Evolutionary conservation across 768 basidiomycete genomes (phyloP).

Genomic region (Leccinum broughii): DNA sequence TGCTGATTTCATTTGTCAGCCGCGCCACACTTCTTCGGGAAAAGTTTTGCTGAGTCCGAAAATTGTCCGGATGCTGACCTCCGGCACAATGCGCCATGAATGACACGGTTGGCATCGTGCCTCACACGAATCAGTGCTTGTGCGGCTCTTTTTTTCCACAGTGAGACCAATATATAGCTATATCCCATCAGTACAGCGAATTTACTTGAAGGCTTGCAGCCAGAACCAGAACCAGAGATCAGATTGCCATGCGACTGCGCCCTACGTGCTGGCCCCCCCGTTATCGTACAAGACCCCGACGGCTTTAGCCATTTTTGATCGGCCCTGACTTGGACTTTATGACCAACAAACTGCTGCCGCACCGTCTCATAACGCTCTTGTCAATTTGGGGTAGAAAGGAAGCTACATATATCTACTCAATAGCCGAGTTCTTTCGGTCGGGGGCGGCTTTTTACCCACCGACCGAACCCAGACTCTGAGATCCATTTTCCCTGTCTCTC

Average conservation of each 20-base stretch:
- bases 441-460: conserved; percentile 24
- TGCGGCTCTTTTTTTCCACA: background rate
- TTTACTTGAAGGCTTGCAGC: background rate
- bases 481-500: conserved; percentile 3
- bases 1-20: background rate
- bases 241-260: background rate
- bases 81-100: background rate
- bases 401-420: conserved; percentile 19
- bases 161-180: background rate
- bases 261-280: background rate
- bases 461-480: background rate
- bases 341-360: conserved; percentile 6
- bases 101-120: background rate
- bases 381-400: conserved; percentile 18
- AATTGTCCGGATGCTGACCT: background rate
- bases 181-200: background rate
- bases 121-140: background rate
- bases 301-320: conserved; percentile 4
- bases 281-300: conserved; percentile 1
- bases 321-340: conserved; percentile 7
- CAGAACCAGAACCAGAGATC: background rate
- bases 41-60: background rate
- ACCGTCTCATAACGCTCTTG: conserved; percentile 14
- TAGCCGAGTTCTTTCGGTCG: background rate
- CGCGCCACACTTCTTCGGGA: background rate